Evolutionary conservation across 108 stramenopile species (phyloP), one percentile per base, ranked within the genome.

Genomic region (Skeletonema marinoi): DNA sequence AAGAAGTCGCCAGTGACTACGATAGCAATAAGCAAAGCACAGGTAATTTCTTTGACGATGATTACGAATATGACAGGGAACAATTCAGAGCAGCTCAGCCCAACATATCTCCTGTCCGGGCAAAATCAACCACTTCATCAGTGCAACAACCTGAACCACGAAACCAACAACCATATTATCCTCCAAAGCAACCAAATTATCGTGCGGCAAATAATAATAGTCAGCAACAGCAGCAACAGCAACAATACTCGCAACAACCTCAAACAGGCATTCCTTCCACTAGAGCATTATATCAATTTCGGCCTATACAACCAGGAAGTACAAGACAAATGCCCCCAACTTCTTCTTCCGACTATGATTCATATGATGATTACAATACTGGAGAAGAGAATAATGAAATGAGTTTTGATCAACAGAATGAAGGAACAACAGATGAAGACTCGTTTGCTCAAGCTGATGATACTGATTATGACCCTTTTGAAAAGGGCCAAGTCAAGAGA

Each of bases 321-420:
- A 66, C 60, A 11, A 46, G 74, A 58, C 66, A 56, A 32, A 75
- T 75, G 66, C 74, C 74, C 16, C 66, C 64, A 8, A 25, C 65
- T 46, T 2, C 14, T 59, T 42, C 14, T 59, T 42, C 41, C 44
- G 21, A 42, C 25, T 33, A 60, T 29, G 54, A 66, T 59, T 48
- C 13, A 31, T 12, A 41, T 9, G 74, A 17, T 35, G n/a, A 33
- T 46, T 13, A 31, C 31, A 35, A 65, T 36, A 12, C 31, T 29
- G 66, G 1, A 0, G 19, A 21, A 16, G 42, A 17, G 4, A 25
- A 61, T 30, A 4, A 56, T 29, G 7, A 25, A 29, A 25, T 25
- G 25, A 56, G 44, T 2, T 16, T 46, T 25, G 32, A 32, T 13
- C 56, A 59, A 60, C 29, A 17, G 21, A 30, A 21, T 54, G 21